Conservation (phyloP, 2,329 filamentous ascomycete genomes). For the Ceratocystis diversiconidia region DNA sequence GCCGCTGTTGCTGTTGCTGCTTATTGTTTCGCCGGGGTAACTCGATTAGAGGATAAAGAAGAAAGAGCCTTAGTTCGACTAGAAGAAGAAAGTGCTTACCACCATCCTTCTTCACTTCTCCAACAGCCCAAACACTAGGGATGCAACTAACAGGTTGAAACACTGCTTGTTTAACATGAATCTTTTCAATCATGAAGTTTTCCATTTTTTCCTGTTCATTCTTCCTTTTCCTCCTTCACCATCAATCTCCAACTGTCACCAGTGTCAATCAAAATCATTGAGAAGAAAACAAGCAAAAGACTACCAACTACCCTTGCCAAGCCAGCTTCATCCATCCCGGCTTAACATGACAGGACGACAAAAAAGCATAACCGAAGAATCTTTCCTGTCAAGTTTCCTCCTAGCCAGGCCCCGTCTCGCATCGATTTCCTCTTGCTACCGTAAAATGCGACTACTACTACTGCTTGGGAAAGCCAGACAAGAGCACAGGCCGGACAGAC, state of each 20-base stretch:
- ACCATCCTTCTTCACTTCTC: neutral
- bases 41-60: neutral
- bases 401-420: neutral
- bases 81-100: neutral
- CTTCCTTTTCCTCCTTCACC: neutral
- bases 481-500: no score
- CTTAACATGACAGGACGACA: neutral
- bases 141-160: neutral
- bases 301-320: neutral
- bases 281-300: neutral
- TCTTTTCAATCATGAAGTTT: neutral
- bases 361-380: neutral
- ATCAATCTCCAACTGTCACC: neutral
- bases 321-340: neutral
- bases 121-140: neutral
- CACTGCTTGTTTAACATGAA: neutral
- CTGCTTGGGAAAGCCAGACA: no score
- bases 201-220: no score
- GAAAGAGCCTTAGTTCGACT: no score
- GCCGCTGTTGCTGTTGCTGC: no score
- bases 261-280: no score
- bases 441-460: no score
- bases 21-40: neutral
- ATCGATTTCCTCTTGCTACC: no score
- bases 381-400: neutral